Evolutionary conservation across 1,284 basidiomycete species (phyloP), one percentile per base, ranked within the genome.

Genomic region (Farysia itapuensis): DNA sequence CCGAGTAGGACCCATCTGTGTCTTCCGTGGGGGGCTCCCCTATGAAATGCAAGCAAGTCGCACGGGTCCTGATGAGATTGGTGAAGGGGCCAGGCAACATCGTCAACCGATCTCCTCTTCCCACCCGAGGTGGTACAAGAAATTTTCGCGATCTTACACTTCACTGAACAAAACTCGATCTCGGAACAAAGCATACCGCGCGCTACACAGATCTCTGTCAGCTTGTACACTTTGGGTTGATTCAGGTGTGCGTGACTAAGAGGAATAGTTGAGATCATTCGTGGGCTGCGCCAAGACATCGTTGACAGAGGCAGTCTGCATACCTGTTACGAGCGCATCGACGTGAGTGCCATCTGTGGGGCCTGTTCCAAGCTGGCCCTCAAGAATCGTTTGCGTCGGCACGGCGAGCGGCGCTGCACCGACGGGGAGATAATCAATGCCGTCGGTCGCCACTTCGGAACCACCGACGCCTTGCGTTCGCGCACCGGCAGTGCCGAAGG

Each of bases 371-470:
- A 39, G 43, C 44, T 51, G 47, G 12, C 54, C 59, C 30, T 63
- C 59, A 28, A 63, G 36, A 14, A 56, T 56, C 29, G 48, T 45
- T 15, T 44, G 59, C 13, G 48, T 48, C 0, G 59, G 59, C 8
- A 57, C 45, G 7, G 59, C 59, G 15, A 63, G 39, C 4, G 59
- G 59, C 12, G 59, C 59, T 28, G 52, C 52, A n/a, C 59, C 59
- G 3, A 45, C 48, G 2, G 52, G 59, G 21, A 63, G 36, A 20
- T 42, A 42, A 20, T 61, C 51, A 1, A 39, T 22, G 4, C 39
- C 34, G 29, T 53, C 39, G 1, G 40, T 21, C 42, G 23, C 35
- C 34, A 16, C 5, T 35, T 45, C 12, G 36, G 29, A 19, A 38
- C 31, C 14, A 39, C 15, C 12, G 31, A 20, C 30, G 31, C 18